Base-by-base conservation (phyloP, 2,329 filamentous ascomycete genomes). In the Beauveria pseudobassiana region DNA sequence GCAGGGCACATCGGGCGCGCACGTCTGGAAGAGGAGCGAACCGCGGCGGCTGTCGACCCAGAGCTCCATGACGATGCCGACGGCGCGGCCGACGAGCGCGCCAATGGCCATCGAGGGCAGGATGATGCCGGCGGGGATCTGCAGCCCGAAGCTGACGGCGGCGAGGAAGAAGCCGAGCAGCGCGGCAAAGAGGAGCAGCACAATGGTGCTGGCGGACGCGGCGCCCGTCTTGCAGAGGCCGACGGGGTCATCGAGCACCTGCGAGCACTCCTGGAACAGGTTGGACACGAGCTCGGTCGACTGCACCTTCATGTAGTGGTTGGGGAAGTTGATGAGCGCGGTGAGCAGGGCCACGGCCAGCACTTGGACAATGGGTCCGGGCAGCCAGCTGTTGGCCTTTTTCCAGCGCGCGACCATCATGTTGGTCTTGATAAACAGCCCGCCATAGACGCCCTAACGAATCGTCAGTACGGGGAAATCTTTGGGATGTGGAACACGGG, bases 91-190 rank as follows among this genome's bases (percentile, higher is more conserved):
- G 60, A 89, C 90, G 6, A 98, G 81, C 10, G 93, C 95, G 30
- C 95, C 95, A 62, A 99, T 93, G 50, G 93, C 92, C 86, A 99
- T 95, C 14, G 93, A 96, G 1, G 95, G 95, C 2, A 99, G 82
- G 63, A 99, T 92, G 66, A 99, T 96, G 51, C 95, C 95, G 2
- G 95, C 93, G 9, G 95, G 95, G 55, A 99, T 91, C 68, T 96
- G 90, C 7, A 98, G 82, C 49, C 95, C 95, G 71, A 99, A 99
- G 0, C 93, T 98, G 65, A 96, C 82, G 61, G 88, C 86, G 12
- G 93, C 87, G 16, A 99, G 84, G 65, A 93, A 82, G 75, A 96
- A 93, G 62, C 92, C 95, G 7, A 96, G 81, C 16, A 91, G 75
- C 3, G 93, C 87, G 48, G 93, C 95, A 64, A 96, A 82, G 7